phyloP scores from a whole-genome alignment of 345 rosid genomes.

The Aethionema arabicum region DNA sequence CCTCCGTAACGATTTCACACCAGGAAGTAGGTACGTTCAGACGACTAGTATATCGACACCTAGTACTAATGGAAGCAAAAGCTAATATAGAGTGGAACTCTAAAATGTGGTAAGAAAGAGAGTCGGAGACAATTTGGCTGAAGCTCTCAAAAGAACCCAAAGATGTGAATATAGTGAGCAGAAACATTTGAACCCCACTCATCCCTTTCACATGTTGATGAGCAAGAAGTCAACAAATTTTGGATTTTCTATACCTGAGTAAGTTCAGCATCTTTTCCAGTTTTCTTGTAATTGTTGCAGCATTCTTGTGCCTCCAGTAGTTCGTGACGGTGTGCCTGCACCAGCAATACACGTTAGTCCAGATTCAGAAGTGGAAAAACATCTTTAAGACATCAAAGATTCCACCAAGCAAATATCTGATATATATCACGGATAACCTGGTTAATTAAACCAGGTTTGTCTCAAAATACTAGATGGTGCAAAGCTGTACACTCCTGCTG shows the following conservation, averaged over 20 bases:
- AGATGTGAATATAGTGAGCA: too few relatives aligned
- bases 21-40: too few relatives aligned
- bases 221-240: conserved; percentile 18
- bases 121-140: too few relatives aligned
- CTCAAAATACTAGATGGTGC: background rate
- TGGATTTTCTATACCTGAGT: conserved; percentile 58
- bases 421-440: conserved; percentile 18
- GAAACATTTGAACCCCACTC: background rate
- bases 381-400: conserved; percentile 13
- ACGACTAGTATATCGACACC: too few relatives aligned
- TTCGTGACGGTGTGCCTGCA: conserved; percentile 88
- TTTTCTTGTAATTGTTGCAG: conserved; percentile 82
- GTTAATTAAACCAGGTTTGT: conserved; percentile 2
- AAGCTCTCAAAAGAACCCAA: too few relatives aligned
- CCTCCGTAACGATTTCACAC: too few relatives aligned
- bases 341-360: conserved; percentile 26
- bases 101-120: too few relatives aligned
- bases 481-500: conserved; percentile 17
- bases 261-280: conserved; percentile 94
- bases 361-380: conserved; percentile 19
- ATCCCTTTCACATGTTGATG: conserved; percentile 7
- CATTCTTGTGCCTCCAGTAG: conserved; percentile 90
- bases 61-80: too few relatives aligned
- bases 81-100: too few relatives aligned
- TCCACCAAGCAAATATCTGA: conserved; percentile 12